Evolutionary conservation across 2,329 filamentous ascomycete species (phyloP).

Genomic region (Thielaviopsis punctulata): DNA sequence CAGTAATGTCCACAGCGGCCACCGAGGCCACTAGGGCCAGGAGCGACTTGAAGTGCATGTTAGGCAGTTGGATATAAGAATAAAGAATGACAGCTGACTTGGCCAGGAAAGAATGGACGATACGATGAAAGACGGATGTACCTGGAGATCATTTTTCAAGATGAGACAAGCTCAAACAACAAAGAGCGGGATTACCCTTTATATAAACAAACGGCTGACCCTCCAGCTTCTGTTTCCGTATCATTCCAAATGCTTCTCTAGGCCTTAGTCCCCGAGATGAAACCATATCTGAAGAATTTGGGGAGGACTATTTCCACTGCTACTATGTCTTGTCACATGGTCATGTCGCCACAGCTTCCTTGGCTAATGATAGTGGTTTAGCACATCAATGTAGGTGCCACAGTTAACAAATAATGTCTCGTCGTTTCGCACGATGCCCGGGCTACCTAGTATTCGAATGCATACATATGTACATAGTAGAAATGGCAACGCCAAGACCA

Average conservation of each 20-base stretch:
- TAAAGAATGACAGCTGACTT: not conserved
- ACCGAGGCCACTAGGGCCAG: slow-evolving; percentile 5
- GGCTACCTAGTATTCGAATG: no score
- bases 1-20: slow-evolving; percentile 21
- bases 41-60: slow-evolving; percentile 2
- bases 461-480: no score
- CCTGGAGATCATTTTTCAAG: not conserved
- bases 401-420: no score
- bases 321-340: not conserved
- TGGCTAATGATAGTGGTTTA: no score
- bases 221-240: not conserved
- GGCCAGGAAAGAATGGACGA: not conserved
- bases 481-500: no score
- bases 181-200: not conserved
- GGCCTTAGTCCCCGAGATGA: not conserved
- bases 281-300: not conserved
- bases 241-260: not conserved
- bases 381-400: no score
- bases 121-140: not conserved
- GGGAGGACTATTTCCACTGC: not conserved
- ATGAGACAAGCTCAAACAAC: not conserved
- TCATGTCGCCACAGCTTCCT: not conserved
- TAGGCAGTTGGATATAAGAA: not conserved
- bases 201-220: no score
- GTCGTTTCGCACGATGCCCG: no score